Evolutionary conservation across 306 rosid genomes (phyloP).

Genomic region (Casuarina glauca): DNA sequence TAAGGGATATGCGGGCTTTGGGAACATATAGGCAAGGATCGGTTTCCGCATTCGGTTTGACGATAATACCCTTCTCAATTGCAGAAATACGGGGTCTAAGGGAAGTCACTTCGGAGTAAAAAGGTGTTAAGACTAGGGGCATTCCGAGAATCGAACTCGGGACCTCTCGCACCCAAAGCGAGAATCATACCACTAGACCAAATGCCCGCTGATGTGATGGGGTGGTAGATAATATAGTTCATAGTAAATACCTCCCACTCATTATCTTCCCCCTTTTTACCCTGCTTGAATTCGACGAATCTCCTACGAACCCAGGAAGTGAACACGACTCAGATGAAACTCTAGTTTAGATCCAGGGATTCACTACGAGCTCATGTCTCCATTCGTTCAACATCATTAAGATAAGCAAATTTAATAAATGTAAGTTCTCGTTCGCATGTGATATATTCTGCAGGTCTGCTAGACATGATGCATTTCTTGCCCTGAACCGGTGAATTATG

Average conservation of each 20-base stretch:
- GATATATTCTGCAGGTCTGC: no score
- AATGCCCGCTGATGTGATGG: slow-evolving; percentile 36
- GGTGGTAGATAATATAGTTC: no score
- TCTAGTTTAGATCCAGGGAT: not conserved
- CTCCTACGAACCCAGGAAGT: no score
- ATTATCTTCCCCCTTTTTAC: no score
- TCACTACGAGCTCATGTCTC: not conserved
- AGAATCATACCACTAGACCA: slow-evolving; percentile 77
- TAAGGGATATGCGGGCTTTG: slow-evolving; percentile 25
- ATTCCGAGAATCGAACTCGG: slow-evolving; percentile 70
- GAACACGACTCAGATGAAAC: no score
- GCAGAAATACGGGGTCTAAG: not conserved
- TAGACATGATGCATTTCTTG: not conserved
- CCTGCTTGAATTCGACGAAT: no score
- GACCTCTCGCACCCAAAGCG: slow-evolving; percentile 79
- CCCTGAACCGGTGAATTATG: not conserved
- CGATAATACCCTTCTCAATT: slow-evolving; percentile 21
- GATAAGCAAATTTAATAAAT: not conserved
- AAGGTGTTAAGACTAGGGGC: slow-evolving; percentile 24
- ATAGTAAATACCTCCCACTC: no score
- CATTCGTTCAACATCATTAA: not conserved
- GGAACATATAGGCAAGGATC: not conserved
- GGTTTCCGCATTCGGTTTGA: not conserved
- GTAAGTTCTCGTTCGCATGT: no score
- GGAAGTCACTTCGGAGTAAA: no score